Base-by-base conservation (phyloP, 1,139 yeast species). In the Kodamaea sp. region DNA sequence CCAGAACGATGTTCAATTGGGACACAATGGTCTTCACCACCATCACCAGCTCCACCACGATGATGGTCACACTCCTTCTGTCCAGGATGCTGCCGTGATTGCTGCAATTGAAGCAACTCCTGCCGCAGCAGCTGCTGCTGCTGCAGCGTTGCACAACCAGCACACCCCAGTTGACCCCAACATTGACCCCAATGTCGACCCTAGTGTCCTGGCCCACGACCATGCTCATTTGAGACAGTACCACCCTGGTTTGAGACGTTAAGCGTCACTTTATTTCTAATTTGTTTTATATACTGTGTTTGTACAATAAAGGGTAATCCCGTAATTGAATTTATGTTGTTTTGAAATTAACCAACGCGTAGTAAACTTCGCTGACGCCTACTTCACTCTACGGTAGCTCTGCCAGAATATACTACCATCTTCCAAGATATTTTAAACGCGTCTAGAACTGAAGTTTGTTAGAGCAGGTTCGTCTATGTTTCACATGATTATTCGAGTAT, bases 111-210 rank as follows among this genome's bases (percentile, higher is more conserved):
- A 60, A 43, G 64, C 58, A 8, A 53, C 63, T 7, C 61, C 67
- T 10, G 75, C 73, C 10, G 66, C 70, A 44, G 70, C 59, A 43
- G 64, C 59, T 10, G 55, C 63, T 7, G 61, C 68, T 11, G 57
- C 53, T 23, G 50, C 55, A 18, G 58, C 55, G 7, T 60, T 61
- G 25, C 66, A 62, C 32, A 57, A 56, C 24, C 56, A 49, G 28
- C 55, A 53, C 33, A 54, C 66, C 4, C 63, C 60, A 15, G 70
- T 67, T 15, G 73, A 66, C 45, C 65, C 72, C 21, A 55, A 63
- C 31, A 65, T 69, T 40, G 76, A 70, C 44, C 73, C 74, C 9
- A 68, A 64, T 41, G 73, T 70, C 28, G 73, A 67, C 44, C 70
- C 73, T 6, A 65, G 66, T 41, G 73, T 67, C 22, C 73, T 61